Conservation (phyloP, 169 alveolate species). For the Prorocentrum cordatum region DNA sequence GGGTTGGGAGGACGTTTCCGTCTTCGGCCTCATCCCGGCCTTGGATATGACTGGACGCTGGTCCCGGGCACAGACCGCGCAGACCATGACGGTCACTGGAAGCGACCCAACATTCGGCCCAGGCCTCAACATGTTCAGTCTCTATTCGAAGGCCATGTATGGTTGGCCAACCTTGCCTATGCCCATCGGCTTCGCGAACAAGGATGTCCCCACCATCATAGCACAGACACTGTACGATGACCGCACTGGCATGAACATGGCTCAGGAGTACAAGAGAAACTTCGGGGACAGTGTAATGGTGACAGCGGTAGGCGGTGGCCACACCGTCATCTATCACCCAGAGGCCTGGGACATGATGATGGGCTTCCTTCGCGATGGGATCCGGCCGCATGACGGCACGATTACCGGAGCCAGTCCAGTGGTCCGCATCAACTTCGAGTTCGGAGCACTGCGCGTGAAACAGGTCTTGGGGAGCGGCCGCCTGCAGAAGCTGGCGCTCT, state of each 20-base stretch:
- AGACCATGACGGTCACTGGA: not conserved
- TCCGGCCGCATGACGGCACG: too few species aligned
- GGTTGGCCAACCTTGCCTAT: constrained; percentile 12
- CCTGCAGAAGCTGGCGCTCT: too few species aligned
- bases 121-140: not conserved
- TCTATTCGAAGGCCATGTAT: not conserved
- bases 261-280: not conserved
- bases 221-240: not conserved
- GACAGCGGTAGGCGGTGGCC: not conserved
- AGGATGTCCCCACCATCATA: not conserved
- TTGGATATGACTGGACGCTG: not conserved
- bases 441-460: too few species aligned
- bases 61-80: not conserved
- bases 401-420: too few species aligned
- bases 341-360: not conserved
- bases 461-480: too few species aligned
- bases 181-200: constrained; percentile 10
- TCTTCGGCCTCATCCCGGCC: not conserved
- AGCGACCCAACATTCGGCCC: not conserved
- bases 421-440: too few species aligned
- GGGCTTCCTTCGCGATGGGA: not conserved
- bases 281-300: not conserved
- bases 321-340: not conserved
- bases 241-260: constrained; percentile 10
- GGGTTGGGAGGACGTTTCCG: not conserved